These are phyloP conservation scores for Boechera stricta DNA, from an alignment of 345 rosid genomes.

Conservation along the genomic window DNA sequence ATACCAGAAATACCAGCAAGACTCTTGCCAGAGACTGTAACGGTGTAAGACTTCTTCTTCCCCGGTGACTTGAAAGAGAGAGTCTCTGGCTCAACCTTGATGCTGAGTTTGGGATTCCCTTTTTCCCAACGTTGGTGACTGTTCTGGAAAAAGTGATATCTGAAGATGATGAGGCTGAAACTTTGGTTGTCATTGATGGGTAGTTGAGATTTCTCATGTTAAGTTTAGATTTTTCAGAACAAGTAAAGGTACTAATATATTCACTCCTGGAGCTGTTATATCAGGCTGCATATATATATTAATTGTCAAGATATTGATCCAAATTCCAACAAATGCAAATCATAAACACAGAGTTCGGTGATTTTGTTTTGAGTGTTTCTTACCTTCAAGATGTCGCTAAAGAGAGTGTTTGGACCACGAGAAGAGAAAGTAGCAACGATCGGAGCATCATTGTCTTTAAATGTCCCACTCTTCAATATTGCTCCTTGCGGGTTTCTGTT, in stretches of 20 bases:
- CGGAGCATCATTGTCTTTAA: constrained; percentile 49
- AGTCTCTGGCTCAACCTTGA: constrained; percentile 39
- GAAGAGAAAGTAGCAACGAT: constrained; percentile 53
- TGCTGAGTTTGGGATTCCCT: constrained; percentile 12
- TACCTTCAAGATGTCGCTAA: constrained; percentile 57
- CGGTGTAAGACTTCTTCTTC: constrained; percentile 35
- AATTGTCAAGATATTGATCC: background rate
- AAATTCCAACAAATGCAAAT: background rate
- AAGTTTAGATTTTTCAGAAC: constrained; percentile 25
- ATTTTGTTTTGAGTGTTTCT: background rate
- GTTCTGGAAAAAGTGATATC: constrained; percentile 43
- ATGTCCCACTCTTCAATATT: constrained; percentile 46
- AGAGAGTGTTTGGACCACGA: constrained; percentile 53
- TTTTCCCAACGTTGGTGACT: constrained; percentile 47
- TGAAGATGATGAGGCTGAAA: constrained; percentile 21
- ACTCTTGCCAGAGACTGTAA: constrained; percentile 39
- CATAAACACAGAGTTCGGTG: background rate
- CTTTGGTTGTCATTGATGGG: constrained; percentile 48
- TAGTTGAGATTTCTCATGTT: constrained; percentile 45
- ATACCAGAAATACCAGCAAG: constrained; percentile 28
- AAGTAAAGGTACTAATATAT: constrained; percentile 46
- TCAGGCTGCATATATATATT: constrained; percentile 47
- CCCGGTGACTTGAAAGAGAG: constrained; percentile 35
- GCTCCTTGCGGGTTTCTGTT: constrained; percentile 44
- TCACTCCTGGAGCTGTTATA: constrained; percentile 51